A percentile compares a stretch with the other conserved stretches of the same genome.
These are phyloP conservation scores for Ampelocalamus luodianensis DNA, from an alignment of 176 grass and related monocot species.

Conservation along the genomic window DNA sequence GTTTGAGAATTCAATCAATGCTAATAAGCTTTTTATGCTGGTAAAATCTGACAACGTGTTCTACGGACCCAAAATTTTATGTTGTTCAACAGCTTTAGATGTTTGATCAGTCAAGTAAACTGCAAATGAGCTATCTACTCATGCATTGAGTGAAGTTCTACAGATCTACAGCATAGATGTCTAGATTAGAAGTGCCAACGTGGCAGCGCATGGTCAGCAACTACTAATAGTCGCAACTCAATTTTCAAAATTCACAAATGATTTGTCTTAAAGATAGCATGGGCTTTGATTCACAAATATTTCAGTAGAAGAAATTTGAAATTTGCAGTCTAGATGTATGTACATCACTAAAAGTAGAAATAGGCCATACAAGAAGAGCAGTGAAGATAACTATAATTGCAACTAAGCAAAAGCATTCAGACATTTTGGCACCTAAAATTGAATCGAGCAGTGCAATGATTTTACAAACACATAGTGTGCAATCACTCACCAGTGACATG, in stretches of 20 bases:
- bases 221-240: constrained; percentile 13
- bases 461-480: constrained; percentile 7
- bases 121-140: constrained; percentile 17
- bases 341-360: constrained; percentile 16
- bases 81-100: constrained; percentile 27
- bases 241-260: constrained; percentile 7
- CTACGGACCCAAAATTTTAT: constrained; percentile 2
- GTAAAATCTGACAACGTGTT: neutral
- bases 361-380: neutral
- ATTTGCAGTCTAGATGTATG: constrained; percentile 16
- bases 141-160: constrained; percentile 22
- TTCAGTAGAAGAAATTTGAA: neutral
- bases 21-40: neutral
- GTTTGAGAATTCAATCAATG: constrained; percentile 3
- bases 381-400: neutral
- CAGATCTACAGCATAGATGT: neutral
- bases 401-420: neutral
- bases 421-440: constrained; percentile 28
- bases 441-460: constrained; percentile 22
- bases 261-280: neutral
- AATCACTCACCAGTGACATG: constrained; percentile 91
- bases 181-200: neutral
- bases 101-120: constrained; percentile 41
- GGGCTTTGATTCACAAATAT: constrained; percentile 20
- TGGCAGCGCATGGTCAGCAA: neutral